Evolutionary conservation across 1,284 basidiomycete species (phyloP), one percentile per base, ranked within the genome.

Genomic region (Tylopilus sp.): DNA sequence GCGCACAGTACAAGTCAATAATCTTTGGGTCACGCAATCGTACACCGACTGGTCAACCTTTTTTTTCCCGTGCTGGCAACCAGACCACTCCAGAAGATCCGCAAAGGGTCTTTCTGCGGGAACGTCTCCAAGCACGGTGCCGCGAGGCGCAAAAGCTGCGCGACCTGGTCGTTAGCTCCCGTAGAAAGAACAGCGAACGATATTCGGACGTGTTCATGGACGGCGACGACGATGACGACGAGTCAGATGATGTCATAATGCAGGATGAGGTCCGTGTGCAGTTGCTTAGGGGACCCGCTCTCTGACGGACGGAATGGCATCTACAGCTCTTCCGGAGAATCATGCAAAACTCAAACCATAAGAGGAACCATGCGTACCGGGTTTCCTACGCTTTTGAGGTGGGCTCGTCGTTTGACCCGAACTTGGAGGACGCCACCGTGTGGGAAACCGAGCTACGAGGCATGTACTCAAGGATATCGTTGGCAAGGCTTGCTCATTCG

Each of bases 361-460:
- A 85, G 69, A 72, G 77, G 32, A 79, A 75, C 4, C 85, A 91
- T 70, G 74, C 81, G 1, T 91, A 88, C 69, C 83, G 84, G 12
- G 71, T 90, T 2, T 91, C 89, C 3, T 92, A 89, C 68, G 83
- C 86, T 38, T 73, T 79, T n/a, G 90, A 92, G 66, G 90, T 92
- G 10, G 91, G 91, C 12, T 91, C 90, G 22, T 92, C 91, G 2
- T 86, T 91, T 64, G 91, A 92, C 72, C 91, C 91, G 6, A 86
- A 87, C 70, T 79, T 91, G 73, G 89, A 92, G 47, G 89, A 92
- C 66, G 76, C 86, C 6, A 79, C 70, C 22, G 75, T 79, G 36
- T 91, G 90, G 89, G 91, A 92, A 72, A 71, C 78, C 38, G 87
- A 88, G 53, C 73, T 90, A 5, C 70, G 69, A 70, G 81, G 86